phyloP scores from a whole-genome alignment of 1,284 basidiomycete genomes.

The Pulveroboletus sp. region DNA sequence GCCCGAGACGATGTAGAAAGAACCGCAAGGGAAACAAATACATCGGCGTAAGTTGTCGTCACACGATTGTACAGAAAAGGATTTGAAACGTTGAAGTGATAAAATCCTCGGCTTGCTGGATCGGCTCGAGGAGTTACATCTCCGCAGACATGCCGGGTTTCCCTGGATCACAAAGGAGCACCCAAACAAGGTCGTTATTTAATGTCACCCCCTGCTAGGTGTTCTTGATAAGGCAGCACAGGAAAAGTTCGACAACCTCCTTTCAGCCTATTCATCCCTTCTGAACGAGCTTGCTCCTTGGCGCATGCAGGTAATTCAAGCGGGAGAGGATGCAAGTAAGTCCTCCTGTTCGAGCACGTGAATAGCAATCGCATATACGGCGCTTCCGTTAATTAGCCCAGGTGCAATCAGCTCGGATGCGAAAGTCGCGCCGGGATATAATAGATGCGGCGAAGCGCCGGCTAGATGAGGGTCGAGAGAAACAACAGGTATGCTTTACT shows the following conservation, averaged over 20 bases:
- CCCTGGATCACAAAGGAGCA: slow-evolving; percentile 11
- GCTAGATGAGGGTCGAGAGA: slow-evolving; percentile 45
- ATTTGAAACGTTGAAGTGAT: slow-evolving; percentile 24
- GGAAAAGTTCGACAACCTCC: slow-evolving; percentile 38
- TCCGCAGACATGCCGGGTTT: slow-evolving; percentile 12
- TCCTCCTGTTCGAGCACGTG: background rate
- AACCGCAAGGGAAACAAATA: slow-evolving; percentile 22
- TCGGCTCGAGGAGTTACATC: slow-evolving; percentile 29
- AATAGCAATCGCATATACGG: slow-evolving; percentile 11
- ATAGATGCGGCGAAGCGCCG: slow-evolving; percentile 39
- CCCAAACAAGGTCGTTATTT: slow-evolving; percentile 24
- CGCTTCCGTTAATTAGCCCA: slow-evolving; percentile 34
- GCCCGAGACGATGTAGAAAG: slow-evolving; percentile 19
- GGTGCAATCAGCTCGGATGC: slow-evolving; percentile 35
- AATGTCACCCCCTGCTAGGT: background rate
- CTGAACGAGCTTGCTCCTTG: slow-evolving; percentile 41
- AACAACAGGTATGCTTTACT: slow-evolving; percentile 38
- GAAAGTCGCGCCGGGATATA: slow-evolving; percentile 40
- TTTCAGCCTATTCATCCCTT: slow-evolving; percentile 35
- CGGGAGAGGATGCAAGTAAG: slow-evolving; percentile 42
- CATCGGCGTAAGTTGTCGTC: slow-evolving; percentile 30
- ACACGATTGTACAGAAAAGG: background rate
- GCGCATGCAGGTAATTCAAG: slow-evolving; percentile 38
- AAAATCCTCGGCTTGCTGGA: slow-evolving; percentile 21
- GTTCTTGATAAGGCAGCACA: slow-evolving; percentile 24